Percentiles rank a stretch among this genome's conserved stretches.
Evolutionary conservation across 345 rosid genomes (phyloP).

Genomic region (Camelina laxa): DNA sequence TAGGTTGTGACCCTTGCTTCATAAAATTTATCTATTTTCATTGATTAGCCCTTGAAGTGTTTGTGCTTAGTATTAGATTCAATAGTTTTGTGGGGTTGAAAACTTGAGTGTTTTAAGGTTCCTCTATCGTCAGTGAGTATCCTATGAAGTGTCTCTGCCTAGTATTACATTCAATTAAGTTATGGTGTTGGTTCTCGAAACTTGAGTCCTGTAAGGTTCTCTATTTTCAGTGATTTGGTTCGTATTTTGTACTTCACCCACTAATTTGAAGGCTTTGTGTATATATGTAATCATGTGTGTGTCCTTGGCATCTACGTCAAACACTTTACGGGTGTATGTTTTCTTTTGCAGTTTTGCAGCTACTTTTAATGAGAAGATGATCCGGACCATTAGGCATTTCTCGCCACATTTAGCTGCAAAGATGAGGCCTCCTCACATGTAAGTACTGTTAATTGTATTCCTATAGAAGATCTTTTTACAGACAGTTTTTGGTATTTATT

Average conservation of each 20-base stretch:
- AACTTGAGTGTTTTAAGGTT: neutral
- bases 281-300: neutral
- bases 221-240: neutral
- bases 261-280: neutral
- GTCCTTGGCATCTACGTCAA: neutral
- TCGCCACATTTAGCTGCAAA: slow-evolving; percentile 96
- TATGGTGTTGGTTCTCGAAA: neutral
- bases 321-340: neutral
- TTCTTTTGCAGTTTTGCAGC: slow-evolving; percentile 77
- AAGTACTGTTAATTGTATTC: slow-evolving; percentile 38
- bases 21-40: neutral
- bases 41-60: neutral
- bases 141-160: neutral
- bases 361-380: slow-evolving; percentile 82
- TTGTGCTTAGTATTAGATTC: slow-evolving; percentile 1
- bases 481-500: neutral
- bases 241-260: neutral
- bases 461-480: neutral
- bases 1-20: neutral
- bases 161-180: neutral
- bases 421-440: slow-evolving; percentile 96
- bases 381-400: slow-evolving; percentile 82
- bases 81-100: neutral
- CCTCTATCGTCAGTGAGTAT: neutral
- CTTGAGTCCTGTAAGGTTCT: slow-evolving; percentile 2